phyloP scores from a whole-genome alignment of 208 protist species.

The Angomonas desouzai region DNA sequence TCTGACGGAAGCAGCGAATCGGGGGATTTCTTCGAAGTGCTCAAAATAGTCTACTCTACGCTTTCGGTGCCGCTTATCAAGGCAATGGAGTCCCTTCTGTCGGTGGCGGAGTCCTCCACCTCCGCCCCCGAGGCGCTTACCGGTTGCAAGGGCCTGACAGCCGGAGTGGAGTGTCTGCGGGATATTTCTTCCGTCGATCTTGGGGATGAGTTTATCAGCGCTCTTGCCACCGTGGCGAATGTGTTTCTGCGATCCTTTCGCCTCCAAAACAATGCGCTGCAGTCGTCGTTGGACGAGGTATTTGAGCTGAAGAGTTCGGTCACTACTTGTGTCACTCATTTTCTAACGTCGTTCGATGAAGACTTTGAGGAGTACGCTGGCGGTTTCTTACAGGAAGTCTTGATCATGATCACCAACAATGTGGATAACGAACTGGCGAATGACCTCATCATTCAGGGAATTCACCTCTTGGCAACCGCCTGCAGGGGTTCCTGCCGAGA shows the following conservation, averaged over 20 bases:
- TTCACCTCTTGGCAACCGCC: constrained; percentile 90
- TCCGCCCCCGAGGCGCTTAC: constrained; percentile 18
- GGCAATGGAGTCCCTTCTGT: constrained; percentile 23
- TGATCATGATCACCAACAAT: constrained; percentile 76
- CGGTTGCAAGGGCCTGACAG: constrained; percentile 43
- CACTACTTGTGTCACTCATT: constrained; percentile 86
- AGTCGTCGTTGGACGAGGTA: constrained; percentile 16
- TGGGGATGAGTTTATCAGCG: constrained; percentile 92
- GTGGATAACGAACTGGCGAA: constrained; percentile 53
- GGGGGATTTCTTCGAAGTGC: constrained; percentile 47
- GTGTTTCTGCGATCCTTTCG: constrained; percentile 54
- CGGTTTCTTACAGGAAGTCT: constrained; percentile 86
- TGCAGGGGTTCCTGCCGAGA: constrained; percentile 64
- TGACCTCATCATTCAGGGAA: constrained; percentile 75
- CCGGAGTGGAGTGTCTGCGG: constrained; percentile 70
- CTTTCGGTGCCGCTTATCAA: constrained; percentile 31
- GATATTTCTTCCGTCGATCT: constrained; percentile 91
- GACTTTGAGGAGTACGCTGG: constrained; percentile 86
- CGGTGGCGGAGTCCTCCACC: constrained; percentile 15
- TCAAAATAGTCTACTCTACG: constrained; percentile 59
- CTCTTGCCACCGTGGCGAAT: constrained; percentile 65
- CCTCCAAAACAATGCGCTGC: constrained; percentile 31
- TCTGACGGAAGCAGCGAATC: constrained; percentile 38
- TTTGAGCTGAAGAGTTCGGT: constrained; percentile 85
- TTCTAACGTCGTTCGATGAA: constrained; percentile 92